phyloP scores from a whole-genome alignment of 1,139 yeast species.

The Suhomyces atakaporum region DNA sequence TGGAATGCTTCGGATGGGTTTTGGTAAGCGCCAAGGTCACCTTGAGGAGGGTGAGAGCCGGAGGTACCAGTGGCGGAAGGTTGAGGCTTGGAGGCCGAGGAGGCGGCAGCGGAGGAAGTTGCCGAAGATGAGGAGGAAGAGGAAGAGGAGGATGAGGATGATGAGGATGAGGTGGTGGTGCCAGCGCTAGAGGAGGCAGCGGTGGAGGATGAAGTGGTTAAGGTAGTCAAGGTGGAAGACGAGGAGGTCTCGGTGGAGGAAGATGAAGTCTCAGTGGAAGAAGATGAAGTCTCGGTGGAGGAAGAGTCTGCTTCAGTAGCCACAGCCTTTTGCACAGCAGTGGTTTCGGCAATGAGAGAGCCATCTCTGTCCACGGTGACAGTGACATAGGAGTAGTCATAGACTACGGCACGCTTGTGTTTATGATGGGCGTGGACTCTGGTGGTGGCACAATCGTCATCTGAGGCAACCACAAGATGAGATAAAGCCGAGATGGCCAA shows the following conservation, averaged over 20 bases:
- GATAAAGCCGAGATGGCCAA: conserved; percentile 37
- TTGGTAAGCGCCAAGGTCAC: conserved; percentile 57
- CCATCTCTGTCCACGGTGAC: conserved; percentile 74
- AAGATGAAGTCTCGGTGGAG: conserved; percentile 8
- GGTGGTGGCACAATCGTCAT: conserved; percentile 42
- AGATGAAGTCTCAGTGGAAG: not conserved
- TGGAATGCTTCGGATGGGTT: conserved; percentile 61
- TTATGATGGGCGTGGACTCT: conserved; percentile 61
- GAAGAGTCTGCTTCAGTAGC: conserved; percentile 12
- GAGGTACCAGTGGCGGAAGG: conserved; percentile 19
- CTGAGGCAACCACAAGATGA: conserved; percentile 34
- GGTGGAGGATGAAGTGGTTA: conserved; percentile 15
- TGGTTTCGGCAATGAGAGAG: conserved; percentile 13
- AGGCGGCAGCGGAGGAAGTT: conserved; percentile 20
- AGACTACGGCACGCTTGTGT: conserved; percentile 76
- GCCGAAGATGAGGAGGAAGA: conserved; percentile 31
- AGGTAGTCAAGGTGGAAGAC: conserved; percentile 18
- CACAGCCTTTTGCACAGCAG: conserved; percentile 7
- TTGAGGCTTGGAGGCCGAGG: conserved; percentile 15
- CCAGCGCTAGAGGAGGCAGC: conserved; percentile 9
- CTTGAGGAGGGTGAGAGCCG: conserved; percentile 25
- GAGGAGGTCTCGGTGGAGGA: conserved; percentile 16
- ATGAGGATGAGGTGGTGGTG: conserved; percentile 11
- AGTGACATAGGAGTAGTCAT: conserved; percentile 79
- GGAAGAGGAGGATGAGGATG: conserved; percentile 21